These are phyloP conservation scores for Inonotus obliquus DNA, from an alignment of 1,284 basidiomycete species.

Conservation along the genomic window DNA sequence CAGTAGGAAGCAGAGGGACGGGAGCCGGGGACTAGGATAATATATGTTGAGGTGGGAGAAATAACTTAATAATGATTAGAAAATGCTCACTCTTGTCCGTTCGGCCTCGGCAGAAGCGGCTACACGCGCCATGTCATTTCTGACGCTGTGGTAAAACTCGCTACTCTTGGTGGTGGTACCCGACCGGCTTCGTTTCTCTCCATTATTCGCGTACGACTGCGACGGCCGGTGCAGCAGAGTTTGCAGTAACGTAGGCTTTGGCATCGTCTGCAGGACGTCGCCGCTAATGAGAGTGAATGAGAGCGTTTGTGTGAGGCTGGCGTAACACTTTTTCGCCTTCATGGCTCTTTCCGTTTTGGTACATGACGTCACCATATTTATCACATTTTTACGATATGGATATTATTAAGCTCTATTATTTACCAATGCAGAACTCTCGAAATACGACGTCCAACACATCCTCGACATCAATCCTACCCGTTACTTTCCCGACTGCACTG, in stretches of 20 bases:
- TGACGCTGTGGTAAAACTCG: conserved; percentile 21
- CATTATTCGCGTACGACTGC: conserved; percentile 41
- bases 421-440: conserved; percentile 82
- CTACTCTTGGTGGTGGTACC: conserved; percentile 25
- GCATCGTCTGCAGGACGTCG: conserved; percentile 30
- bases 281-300: not conserved
- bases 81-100: too few species aligned
- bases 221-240: conserved; percentile 52
- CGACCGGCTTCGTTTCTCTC: conserved; percentile 29
- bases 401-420: conserved; percentile 40
- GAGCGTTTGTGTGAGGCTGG: not conserved
- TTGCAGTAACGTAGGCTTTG: conserved; percentile 56
- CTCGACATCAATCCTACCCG: conserved; percentile 69
- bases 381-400: not conserved
- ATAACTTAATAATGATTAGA: too few species aligned
- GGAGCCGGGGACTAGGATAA: not conserved
- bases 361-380: not conserved
- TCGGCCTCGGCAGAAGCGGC: conserved; percentile 5
- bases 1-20: not conserved
- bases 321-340: not conserved
- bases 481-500: conserved; percentile 73
- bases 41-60: not conserved
- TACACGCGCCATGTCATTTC: conserved; percentile 16
- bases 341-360: not conserved
- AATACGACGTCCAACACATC: conserved; percentile 82